Percentiles rank a stretch among this genome's conserved stretches.
These are phyloP conservation scores for Suhomyces terraborum DNA, from an alignment of 1,139 yeast genomes.

Conservation along the genomic window DNA sequence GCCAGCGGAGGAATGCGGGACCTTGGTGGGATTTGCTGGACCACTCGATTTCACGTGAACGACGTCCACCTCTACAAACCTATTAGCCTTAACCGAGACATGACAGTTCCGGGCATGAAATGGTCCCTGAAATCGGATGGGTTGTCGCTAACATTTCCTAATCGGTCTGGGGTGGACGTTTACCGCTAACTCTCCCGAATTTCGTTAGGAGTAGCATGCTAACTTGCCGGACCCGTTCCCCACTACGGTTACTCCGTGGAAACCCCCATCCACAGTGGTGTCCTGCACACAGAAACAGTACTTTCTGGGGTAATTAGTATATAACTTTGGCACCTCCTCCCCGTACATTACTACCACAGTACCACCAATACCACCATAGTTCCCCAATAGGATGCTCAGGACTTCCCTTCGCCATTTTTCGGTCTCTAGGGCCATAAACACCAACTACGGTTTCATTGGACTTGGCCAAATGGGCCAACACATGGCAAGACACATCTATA, in stretches of 20 bases:
- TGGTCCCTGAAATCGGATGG: not conserved
- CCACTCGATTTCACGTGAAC: not conserved
- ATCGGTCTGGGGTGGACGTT: not conserved
- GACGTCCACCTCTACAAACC: not conserved
- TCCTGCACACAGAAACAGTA: not conserved
- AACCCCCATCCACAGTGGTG: not conserved
- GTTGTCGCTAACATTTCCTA: constrained; percentile 2
- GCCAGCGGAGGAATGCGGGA: no score
- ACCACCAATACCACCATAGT: no score
- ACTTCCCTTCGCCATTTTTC: constrained; percentile 27
- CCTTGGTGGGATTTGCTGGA: no score
- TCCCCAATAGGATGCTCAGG: constrained; percentile 20
- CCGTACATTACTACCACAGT: no score
- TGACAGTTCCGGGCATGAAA: not conserved
- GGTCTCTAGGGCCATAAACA: constrained; percentile 17
- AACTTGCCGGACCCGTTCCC: constrained; percentile 1
- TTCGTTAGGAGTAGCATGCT: not conserved
- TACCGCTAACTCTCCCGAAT: not conserved
- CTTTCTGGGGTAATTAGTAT: constrained; percentile 1
- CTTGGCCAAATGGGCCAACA: constrained; percentile 64
- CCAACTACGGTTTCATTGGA: constrained; percentile 56
- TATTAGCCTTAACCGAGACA: not conserved
- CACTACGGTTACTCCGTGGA: constrained; percentile 6
- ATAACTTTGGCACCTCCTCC: no score
- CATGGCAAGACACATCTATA: constrained; percentile 57